phyloP scores from a whole-genome alignment of 257 asterid species.

The Solanum raphanifolium region DNA sequence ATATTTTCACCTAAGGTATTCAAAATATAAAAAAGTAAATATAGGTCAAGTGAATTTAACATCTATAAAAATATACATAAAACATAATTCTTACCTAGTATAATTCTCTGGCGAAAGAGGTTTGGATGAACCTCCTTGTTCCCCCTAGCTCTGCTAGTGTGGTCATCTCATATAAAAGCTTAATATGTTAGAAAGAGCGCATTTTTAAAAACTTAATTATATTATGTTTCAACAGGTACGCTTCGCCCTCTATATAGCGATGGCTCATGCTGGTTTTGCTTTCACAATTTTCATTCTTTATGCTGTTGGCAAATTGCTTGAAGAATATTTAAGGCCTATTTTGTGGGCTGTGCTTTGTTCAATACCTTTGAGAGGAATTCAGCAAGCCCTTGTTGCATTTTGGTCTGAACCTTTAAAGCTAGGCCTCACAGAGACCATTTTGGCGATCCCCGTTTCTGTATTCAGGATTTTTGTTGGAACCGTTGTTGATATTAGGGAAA shows the following conservation, averaged over 20 bases:
- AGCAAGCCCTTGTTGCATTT: slow-evolving; percentile 70
- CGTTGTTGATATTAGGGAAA: slow-evolving; percentile 56
- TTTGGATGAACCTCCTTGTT: neutral
- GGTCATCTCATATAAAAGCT: neutral
- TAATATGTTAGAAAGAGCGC: neutral
- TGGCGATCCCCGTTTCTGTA: slow-evolving; percentile 74
- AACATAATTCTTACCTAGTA: neutral
- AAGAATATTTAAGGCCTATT: slow-evolving; percentile 78
- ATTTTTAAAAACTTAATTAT: neutral
- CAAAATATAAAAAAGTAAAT: neutral
- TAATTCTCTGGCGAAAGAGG: neutral
- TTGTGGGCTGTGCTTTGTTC: slow-evolving; percentile 93
- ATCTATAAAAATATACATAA: neutral
- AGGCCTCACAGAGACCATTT: slow-evolving; percentile 81
- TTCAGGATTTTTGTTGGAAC: slow-evolving; percentile 71
- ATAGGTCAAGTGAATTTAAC: neutral
- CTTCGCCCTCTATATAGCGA: slow-evolving; percentile 82
- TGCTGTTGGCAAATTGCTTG: slow-evolving; percentile 65
- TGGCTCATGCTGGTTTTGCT: slow-evolving; percentile 93
- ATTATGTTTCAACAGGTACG: slow-evolving; percentile 49
- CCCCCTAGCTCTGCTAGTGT: neutral
- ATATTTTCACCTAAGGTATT: neutral
- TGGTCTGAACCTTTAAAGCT: slow-evolving; percentile 77
- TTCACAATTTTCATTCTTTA: slow-evolving; percentile 51
- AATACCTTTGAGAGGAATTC: slow-evolving; percentile 82